Evolutionary conservation across 768 basidiomycete species (phyloP).

Genomic region (Hypsizygus marmoreus): DNA sequence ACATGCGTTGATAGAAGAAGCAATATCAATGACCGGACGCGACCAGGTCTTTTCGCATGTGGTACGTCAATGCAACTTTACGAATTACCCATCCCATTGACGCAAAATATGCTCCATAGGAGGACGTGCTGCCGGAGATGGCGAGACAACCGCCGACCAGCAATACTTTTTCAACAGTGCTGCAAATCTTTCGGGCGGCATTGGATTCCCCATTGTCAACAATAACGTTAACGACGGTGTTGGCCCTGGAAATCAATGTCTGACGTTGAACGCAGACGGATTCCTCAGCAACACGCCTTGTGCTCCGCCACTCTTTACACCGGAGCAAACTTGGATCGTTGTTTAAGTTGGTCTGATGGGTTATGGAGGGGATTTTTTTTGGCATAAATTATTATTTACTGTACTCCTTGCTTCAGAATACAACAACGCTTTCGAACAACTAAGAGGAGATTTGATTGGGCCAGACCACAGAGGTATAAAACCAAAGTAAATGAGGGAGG

Average conservation of each 20-base stretch:
- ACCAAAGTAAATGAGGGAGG: no score
- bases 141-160: conserved; percentile 23
- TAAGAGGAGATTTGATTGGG: no score
- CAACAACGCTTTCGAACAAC: no score
- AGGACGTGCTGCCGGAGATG: conserved; percentile 28
- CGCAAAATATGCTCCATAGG: conserved; percentile 11
- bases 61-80: conserved; percentile 2
- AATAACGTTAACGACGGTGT: conserved; percentile 24
- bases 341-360: background rate
- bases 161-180: conserved; percentile 28
- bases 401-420: no score
- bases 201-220: conserved; percentile 23
- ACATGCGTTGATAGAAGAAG: conserved; percentile 22
- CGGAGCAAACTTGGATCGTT: conserved; percentile 23
- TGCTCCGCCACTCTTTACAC: conserved; percentile 25
- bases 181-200: conserved; percentile 17
- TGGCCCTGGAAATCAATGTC: conserved; percentile 27
- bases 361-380: no score
- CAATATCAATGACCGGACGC: conserved; percentile 22
- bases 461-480: no score
- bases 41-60: conserved; percentile 25
- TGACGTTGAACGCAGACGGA: conserved; percentile 24
- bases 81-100: background rate
- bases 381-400: no score
- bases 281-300: conserved; percentile 27